Evolutionary conservation across 2,329 filamentous ascomycete genomes (phyloP).

Genomic region (Davidsoniella australis): DNA sequence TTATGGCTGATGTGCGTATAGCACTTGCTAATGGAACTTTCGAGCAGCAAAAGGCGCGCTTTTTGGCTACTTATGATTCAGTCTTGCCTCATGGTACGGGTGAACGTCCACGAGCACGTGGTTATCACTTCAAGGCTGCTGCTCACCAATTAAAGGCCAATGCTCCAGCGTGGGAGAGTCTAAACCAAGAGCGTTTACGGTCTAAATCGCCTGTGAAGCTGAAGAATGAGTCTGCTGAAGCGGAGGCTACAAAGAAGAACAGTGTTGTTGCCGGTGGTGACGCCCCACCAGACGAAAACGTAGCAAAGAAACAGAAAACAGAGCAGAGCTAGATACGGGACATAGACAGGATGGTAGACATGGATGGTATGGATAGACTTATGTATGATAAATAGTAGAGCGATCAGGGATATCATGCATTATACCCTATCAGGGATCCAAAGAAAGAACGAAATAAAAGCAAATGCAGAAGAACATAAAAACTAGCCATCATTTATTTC

Average conservation of each 20-base stretch:
- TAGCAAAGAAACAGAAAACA: constrained; percentile 6
- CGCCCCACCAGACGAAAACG: constrained; percentile 1
- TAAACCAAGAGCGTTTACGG: constrained; percentile 18
- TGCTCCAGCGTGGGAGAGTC: constrained; percentile 45
- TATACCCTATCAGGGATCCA: neutral
- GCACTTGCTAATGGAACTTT: constrained; percentile 50
- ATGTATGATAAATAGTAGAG: no score
- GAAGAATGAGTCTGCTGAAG: no score
- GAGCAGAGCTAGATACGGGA: neutral
- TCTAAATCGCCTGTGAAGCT: neutral
- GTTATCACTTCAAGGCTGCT: constrained; percentile 64
- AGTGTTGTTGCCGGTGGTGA: neutral
- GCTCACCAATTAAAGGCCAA: constrained; percentile 52
- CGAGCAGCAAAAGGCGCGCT: constrained; percentile 28
- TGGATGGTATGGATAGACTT: no score
- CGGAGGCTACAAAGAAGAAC: no score
- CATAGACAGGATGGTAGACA: no score
- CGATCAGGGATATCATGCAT: neutral
- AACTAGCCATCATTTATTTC: neutral
- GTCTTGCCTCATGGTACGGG: constrained; percentile 60
- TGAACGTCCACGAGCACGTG: constrained; percentile 59
- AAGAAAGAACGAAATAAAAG: constrained; percentile 1
- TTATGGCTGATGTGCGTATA: constrained; percentile 54
- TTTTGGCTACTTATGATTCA: constrained; percentile 43
- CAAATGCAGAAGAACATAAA: neutral